These are phyloP conservation scores for Scheffersomyces segobiensis DNA, from an alignment of 1,139 yeast genomes.

Conservation along the genomic window DNA sequence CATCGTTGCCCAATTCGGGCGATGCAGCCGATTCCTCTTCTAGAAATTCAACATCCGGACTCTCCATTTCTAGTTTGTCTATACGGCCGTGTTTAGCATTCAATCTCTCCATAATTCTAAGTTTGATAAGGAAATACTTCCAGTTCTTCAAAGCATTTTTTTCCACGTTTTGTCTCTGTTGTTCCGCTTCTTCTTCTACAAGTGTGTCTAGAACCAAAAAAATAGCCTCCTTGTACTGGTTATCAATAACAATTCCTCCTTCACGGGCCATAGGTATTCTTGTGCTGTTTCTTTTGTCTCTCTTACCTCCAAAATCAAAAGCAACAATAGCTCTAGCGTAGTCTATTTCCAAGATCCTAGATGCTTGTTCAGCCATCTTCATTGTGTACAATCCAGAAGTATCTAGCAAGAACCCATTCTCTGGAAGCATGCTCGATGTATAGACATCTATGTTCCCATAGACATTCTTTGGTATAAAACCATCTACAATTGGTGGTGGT, in stretches of 20 bases:
- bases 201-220: slow-evolving; percentile 55
- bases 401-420: slow-evolving; percentile 64
- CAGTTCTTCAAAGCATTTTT: slow-evolving; percentile 64
- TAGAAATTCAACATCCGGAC: not conserved
- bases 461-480: slow-evolving; percentile 69
- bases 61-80: slow-evolving; percentile 12
- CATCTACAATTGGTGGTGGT: slow-evolving; percentile 67
- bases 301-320: slow-evolving; percentile 60
- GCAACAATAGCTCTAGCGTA: slow-evolving; percentile 88
- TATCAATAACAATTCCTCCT: slow-evolving; percentile 76
- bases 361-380: slow-evolving; percentile 65
- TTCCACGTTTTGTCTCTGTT: slow-evolving; percentile 44
- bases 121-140: slow-evolving; percentile 69
- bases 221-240: slow-evolving; percentile 67
- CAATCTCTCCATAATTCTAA: slow-evolving; percentile 70
- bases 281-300: slow-evolving; percentile 3
- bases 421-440: slow-evolving; percentile 77
- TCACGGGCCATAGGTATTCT: slow-evolving; percentile 62
- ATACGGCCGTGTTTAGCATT: slow-evolving; percentile 66
- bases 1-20: slow-evolving; percentile 1
- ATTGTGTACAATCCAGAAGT: slow-evolving; percentile 28
- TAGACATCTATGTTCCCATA: slow-evolving; percentile 85
- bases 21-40: slow-evolving; percentile 1
- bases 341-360: slow-evolving; percentile 66
- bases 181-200: slow-evolving; percentile 55